Conservation (phyloP, 2,329 filamentous ascomycete genomes). For the Nakataea oryzae region DNA sequence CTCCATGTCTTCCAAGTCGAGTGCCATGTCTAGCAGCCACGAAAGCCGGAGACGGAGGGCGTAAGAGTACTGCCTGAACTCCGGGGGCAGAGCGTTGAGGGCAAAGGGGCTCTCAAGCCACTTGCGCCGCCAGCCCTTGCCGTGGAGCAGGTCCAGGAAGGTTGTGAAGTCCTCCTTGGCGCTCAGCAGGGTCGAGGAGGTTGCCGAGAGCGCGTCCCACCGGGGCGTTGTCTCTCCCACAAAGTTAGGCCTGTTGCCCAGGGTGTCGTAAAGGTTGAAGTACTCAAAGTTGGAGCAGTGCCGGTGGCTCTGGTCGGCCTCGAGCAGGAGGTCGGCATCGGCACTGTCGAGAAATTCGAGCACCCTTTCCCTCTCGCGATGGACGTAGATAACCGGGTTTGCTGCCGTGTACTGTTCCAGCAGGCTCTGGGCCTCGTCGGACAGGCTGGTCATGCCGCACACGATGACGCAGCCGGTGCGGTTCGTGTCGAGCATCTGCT, state of each 20-base stretch:
- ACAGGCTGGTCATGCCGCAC: slow-evolving; percentile 55
- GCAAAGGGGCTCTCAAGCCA: slow-evolving; percentile 51
- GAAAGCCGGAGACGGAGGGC: slow-evolving; percentile 52
- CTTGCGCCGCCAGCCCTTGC: slow-evolving; percentile 37
- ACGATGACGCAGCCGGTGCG: slow-evolving; percentile 56
- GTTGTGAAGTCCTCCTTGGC: slow-evolving; percentile 49
- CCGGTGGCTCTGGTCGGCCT: slow-evolving; percentile 44
- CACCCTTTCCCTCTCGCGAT: slow-evolving; percentile 54
- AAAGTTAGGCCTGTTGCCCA: slow-evolving; percentile 18
- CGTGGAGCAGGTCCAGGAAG: slow-evolving; percentile 48
- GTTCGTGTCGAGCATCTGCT: slow-evolving; percentile 48
- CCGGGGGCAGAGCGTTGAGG: slow-evolving; percentile 45
- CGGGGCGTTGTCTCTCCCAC: slow-evolving; percentile 12
- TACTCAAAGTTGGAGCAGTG: slow-evolving; percentile 62
- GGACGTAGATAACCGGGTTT: slow-evolving; percentile 61
- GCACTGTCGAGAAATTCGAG: slow-evolving; percentile 43
- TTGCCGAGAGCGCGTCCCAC: slow-evolving; percentile 24
- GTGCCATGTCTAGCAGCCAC: slow-evolving; percentile 39
- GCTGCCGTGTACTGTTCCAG: slow-evolving; percentile 49
- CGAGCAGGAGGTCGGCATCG: slow-evolving; percentile 45
- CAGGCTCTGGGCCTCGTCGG: slow-evolving; percentile 45
- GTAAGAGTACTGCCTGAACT: slow-evolving; percentile 48
- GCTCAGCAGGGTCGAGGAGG: slow-evolving; percentile 46
- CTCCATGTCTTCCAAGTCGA: slow-evolving; percentile 42
- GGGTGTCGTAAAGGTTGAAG: slow-evolving; percentile 50